A percentile compares a stretch with the other conserved stretches of the same genome.
Evolutionary conservation across 345 rosid species (phyloP).

Genomic region (Arabidopsis suecica): DNA sequence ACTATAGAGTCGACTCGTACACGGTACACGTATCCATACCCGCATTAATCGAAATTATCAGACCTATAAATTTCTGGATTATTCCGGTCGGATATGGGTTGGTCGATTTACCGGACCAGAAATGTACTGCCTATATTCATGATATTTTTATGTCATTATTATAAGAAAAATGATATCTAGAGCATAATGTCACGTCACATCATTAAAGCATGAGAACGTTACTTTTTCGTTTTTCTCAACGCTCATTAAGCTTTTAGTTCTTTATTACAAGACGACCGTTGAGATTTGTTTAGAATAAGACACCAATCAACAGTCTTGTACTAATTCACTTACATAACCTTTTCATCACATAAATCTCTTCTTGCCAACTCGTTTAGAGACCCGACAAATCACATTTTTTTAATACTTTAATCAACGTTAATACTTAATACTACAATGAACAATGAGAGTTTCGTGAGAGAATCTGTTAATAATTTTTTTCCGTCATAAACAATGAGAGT

Average conservation of each 20-base stretch:
- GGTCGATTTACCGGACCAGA: constrained; percentile 17
- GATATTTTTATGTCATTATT: neutral
- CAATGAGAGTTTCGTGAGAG: neutral
- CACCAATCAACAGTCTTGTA: constrained; percentile 19
- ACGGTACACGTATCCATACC: neutral
- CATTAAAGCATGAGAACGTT: constrained; percentile 40
- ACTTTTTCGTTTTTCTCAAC: constrained; percentile 33
- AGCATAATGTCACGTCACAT: constrained; percentile 41
- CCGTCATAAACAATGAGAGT: neutral
- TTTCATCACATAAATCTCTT: constrained; percentile 1
- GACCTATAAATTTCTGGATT: neutral
- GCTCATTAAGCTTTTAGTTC: constrained; percentile 23
- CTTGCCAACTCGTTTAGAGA: neutral
- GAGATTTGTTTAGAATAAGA: constrained; percentile 40
- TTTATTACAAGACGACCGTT: constrained; percentile 48
- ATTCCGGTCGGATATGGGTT: constrained; percentile 2
- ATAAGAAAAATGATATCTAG: constrained; percentile 11
- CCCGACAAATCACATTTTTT: neutral
- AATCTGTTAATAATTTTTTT: neutral
- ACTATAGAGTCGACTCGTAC: neutral
- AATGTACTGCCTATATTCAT: neutral
- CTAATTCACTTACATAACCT: neutral
- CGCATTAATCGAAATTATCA: neutral
- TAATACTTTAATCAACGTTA: neutral
- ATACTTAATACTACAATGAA: neutral